Evolutionary conservation across 1,284 basidiomycete genomes (phyloP).

Genomic region (Cronartium quercuum): DNA sequence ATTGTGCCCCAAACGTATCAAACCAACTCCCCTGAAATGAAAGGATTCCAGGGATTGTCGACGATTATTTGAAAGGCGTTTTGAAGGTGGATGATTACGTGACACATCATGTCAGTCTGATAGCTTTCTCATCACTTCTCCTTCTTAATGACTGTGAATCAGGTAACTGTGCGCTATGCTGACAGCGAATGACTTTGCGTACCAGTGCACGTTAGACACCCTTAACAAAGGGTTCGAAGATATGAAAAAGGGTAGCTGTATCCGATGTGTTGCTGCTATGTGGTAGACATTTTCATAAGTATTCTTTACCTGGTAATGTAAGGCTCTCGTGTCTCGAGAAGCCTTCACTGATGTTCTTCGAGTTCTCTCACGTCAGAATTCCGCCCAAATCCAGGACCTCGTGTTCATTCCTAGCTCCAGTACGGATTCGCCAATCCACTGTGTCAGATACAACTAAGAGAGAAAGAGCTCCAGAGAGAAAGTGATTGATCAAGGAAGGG

Average conservation of each 20-base stretch:
- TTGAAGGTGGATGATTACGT: slow-evolving; percentile 49
- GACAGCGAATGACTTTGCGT: too few species aligned
- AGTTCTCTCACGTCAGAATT: too few species aligned
- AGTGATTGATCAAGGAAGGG: too few species aligned
- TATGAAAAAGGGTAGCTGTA: slow-evolving; percentile 49
- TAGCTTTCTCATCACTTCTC: background rate
- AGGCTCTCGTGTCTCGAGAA: too few species aligned
- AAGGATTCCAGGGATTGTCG: slow-evolving; percentile 38
- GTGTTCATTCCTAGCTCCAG: too few species aligned
- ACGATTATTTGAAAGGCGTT: slow-evolving; percentile 45
- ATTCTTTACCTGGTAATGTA: too few species aligned
- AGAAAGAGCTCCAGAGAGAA: too few species aligned
- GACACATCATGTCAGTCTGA: slow-evolving; percentile 45
- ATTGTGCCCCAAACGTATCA: background rate
- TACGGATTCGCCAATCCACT: too few species aligned
- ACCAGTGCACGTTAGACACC: slow-evolving; percentile 43
- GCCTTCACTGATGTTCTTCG: too few species aligned
- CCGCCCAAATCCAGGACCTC: too few species aligned
- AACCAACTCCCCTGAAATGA: background rate
- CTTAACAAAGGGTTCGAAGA: slow-evolving; percentile 49
- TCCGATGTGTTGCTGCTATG: slow-evolving; percentile 45
- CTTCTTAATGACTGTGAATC: background rate
- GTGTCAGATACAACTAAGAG: too few species aligned
- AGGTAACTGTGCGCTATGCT: background rate
- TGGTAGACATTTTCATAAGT: too few species aligned